phyloP scores from a whole-genome alignment of 345 rosid species.

The Gossypioides kirkii region DNA sequence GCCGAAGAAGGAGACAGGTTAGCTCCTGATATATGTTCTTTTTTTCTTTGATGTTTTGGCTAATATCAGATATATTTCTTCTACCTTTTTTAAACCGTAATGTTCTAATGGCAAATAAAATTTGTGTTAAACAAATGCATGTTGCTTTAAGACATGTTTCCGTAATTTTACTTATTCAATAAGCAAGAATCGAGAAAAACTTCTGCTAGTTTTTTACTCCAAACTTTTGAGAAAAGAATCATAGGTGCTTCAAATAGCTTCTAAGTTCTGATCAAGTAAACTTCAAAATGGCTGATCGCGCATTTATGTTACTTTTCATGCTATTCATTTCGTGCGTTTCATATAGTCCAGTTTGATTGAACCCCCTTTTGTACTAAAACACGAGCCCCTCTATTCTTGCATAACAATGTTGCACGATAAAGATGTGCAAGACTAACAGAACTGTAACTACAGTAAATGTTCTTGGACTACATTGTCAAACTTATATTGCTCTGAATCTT shows the following conservation, averaged over 20 bases:
- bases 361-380: not conserved
- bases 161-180: no score
- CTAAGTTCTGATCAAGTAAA: no score
- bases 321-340: not conserved
- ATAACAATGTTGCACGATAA: not conserved
- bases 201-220: no score
- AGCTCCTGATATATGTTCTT: not conserved
- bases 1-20: slow-evolving; percentile 49
- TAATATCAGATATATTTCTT: not conserved
- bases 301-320: not conserved
- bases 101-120: not conserved
- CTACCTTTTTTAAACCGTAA: not conserved
- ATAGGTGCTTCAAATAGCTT: no score
- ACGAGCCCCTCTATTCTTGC: not conserved
- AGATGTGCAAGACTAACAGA: not conserved
- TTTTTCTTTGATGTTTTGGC: not conserved
- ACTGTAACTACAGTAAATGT: not conserved
- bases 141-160: no score
- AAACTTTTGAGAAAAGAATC: no score
- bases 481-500: no score
- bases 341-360: not conserved
- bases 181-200: no score
- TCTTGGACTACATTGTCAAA: not conserved
- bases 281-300: no score
- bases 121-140: no score